A percentile compares a stretch with the other conserved stretches of the same genome.
phyloP scores from a whole-genome alignment of 768 basidiomycete species.

The Clavulina sp. region DNA sequence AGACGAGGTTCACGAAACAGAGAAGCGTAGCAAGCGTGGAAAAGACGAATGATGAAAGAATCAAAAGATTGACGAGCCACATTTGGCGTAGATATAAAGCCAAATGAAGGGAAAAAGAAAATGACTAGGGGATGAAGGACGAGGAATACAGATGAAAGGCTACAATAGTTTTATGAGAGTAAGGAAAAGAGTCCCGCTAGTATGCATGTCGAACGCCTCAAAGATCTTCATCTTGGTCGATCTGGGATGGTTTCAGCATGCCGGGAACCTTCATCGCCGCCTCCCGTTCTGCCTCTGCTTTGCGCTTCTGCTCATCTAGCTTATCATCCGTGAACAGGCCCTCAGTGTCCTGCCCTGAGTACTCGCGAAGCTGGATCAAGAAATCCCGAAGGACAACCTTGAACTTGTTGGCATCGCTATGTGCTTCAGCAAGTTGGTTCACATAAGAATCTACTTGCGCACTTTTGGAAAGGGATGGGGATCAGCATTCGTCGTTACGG shows the following conservation, averaged over 20 bases:
- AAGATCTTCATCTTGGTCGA: conserved; percentile 67
- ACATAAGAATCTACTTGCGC: conserved; percentile 24
- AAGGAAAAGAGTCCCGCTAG: no score
- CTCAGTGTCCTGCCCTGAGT: conserved; percentile 86
- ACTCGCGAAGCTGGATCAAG: conserved; percentile 94
- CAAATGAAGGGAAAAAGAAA: no score
- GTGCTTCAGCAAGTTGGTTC: conserved; percentile 22
- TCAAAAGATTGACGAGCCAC: no score
- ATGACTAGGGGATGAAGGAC: no score
- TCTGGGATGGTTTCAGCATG: conserved; percentile 86
- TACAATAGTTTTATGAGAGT: no score
- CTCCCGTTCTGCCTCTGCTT: conserved; percentile 70
- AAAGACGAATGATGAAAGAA: no score
- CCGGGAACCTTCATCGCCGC: conserved; percentile 91
- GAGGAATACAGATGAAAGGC: no score
- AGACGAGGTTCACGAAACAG: no score
- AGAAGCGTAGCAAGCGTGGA: no score
- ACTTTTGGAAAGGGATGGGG: conserved; percentile 7
- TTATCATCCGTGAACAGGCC: conserved; percentile 90
- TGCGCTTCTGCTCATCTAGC: conserved; percentile 63
- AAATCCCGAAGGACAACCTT: conserved; percentile 91
- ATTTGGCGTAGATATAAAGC: no score
- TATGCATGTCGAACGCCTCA: conserved; percentile 8
- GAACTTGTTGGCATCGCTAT: conserved; percentile 29
- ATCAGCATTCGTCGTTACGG: not conserved